These are phyloP conservation scores for Asterionellopsis glacialis DNA, from an alignment of 108 stramenopile species.

Conservation along the genomic window DNA sequence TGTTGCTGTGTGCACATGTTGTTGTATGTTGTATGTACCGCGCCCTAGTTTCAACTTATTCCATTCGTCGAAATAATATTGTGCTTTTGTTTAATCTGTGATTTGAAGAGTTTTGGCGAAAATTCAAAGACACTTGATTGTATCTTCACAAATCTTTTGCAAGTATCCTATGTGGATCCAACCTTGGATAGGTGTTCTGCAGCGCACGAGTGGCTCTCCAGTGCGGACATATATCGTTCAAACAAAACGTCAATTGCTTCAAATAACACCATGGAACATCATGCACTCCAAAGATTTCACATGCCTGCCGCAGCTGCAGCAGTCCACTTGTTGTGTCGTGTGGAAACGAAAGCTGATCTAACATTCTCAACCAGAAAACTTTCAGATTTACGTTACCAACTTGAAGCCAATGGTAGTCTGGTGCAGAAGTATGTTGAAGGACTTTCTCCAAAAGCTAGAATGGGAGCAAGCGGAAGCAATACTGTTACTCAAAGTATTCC, in stretches of 20 bases:
- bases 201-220: constrained; percentile 66
- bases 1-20: background rate
- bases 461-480: constrained; percentile 12
- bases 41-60: background rate
- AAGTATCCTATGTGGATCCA: constrained; percentile 76
- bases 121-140: constrained; percentile 59
- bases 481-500: constrained; percentile 60
- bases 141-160: constrained; percentile 61
- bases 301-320: constrained; percentile 66
- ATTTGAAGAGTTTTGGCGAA: constrained; percentile 51
- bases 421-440: constrained; percentile 68
- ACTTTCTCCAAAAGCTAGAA: constrained; percentile 23
- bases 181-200: constrained; percentile 66
- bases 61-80: background rate
- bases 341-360: constrained; percentile 66
- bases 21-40: constrained; percentile 11
- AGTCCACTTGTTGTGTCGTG: constrained; percentile 72
- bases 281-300: constrained; percentile 37
- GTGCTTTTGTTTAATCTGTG: too few species aligned
- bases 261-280: constrained; percentile 41
- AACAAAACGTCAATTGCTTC: constrained; percentile 28
- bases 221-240: constrained; percentile 41
- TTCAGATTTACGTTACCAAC: constrained; percentile 46
- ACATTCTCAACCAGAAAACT: constrained; percentile 56
- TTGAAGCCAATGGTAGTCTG: constrained; percentile 55